Conservation (phyloP, 257 asterid species). For the Henckelia pumila region DNA sequence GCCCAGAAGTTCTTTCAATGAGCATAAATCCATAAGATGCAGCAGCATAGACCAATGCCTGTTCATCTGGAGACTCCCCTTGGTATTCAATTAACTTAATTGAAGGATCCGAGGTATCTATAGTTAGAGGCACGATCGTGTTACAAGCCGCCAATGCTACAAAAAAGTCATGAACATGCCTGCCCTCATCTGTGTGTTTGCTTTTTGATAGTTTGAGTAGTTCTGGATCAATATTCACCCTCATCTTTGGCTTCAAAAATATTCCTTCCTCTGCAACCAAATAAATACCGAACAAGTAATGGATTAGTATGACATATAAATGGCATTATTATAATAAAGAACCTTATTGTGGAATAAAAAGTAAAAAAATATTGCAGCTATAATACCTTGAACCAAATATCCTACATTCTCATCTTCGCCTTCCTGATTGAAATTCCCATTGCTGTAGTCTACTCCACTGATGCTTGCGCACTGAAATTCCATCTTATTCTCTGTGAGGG, state of each 20-base stretch:
- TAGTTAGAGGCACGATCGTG: constrained; percentile 83
- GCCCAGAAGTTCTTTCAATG: constrained; percentile 89
- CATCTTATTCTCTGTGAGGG: constrained; percentile 98
- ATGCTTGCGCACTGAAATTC: constrained; percentile 94
- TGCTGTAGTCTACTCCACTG: constrained; percentile 63
- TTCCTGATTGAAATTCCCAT: constrained; percentile 35
- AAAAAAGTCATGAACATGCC: constrained; percentile 62
- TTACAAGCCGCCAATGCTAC: constrained; percentile 97
- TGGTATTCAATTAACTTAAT: constrained; percentile 80
- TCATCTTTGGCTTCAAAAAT: constrained; percentile 77
- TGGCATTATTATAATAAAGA: background rate
- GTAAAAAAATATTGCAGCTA: background rate
- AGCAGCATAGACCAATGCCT: constrained; percentile 96
- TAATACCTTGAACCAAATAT: constrained; percentile 61
- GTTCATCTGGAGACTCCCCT: constrained; percentile 99
- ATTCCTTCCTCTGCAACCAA: constrained; percentile 53
- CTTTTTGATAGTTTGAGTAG: constrained; percentile 57
- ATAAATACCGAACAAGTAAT: constrained; percentile 21
- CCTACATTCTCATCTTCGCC: constrained; percentile 47
- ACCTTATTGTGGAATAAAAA: background rate
- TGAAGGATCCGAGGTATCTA: constrained; percentile 76
- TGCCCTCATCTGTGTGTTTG: constrained; percentile 52
- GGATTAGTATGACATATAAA: constrained; percentile 15
- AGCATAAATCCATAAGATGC: constrained; percentile 96
- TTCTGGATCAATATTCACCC: constrained; percentile 62